Evolutionary conservation across 306 rosid genomes (phyloP), one percentile per base, ranked within the genome.

Genomic region (Albizia julibrissin): DNA sequence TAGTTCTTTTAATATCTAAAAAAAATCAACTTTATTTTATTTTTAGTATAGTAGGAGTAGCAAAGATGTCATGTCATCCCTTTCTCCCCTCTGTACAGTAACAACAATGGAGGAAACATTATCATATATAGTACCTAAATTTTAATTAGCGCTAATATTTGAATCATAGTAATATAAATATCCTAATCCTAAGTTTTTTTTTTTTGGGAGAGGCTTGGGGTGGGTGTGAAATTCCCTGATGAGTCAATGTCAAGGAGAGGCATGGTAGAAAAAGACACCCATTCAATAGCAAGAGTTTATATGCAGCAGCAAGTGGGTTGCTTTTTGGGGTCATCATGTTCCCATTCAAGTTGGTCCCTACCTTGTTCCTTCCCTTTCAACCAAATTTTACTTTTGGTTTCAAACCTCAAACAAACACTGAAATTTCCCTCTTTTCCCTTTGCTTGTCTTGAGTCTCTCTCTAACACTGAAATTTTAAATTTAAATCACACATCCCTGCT

Each of bases 341-440:
- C 27, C 27, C 7, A 76, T 42, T 61, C 50, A 68, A 43, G 21
- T 27, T 61, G 80, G 58, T 66, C 80, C 56, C 80, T 76, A 10
- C 52, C 3, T 42, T 61, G 27, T 31, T 7, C n/a, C 6, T 9
- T 11, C 29, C 67, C 61, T 76, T 6, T 40, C 77, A 24, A 31
- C 34, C 27, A 2, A n/a, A 31, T 7, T 40, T 50, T 72, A 40
- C 54, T 66, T 67, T 47, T 47, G 40, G 47, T 71, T 46, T 82
- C 16, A 69, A 34, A 58, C 37, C 22, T 21, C 52, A 10, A 37
- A 52, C 34, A 61, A 27, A 27, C 31, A 29, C 1, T 1, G 31
- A 29, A 29, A 46, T 8, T 29, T 58, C 19, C 67, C 44, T 3
- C 19, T 58, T n/a, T 2, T 16, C 67, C 62, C 62, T n/a, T 56